These are phyloP conservation scores for Periconia macrospinosa DNA, from an alignment of 2,329 filamentous ascomycete species.

Conservation along the genomic window DNA sequence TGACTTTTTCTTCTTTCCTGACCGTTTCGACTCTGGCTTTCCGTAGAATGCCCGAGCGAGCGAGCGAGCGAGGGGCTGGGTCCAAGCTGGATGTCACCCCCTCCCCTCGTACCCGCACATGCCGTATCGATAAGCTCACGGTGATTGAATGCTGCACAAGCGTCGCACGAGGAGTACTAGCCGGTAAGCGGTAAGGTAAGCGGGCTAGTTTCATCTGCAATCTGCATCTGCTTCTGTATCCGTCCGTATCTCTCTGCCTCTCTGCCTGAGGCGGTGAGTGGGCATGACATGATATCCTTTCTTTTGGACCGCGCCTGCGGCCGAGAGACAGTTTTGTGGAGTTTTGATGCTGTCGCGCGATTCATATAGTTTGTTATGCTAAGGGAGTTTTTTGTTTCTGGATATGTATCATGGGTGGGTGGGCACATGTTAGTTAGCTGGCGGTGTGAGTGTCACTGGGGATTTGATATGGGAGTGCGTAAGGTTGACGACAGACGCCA, in stretches of 20 bases:
- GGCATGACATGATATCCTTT: not conserved
- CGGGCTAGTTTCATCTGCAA: not conserved
- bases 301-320: not conserved
- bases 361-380: not conserved
- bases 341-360: constrained; percentile 4
- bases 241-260: no score
- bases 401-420: not conserved
- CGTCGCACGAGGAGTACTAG: constrained; percentile 4
- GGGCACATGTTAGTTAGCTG: no score
- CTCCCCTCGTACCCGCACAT: no score
- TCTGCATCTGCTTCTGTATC: no score
- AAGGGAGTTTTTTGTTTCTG: not conserved
- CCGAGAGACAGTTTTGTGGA: constrained; percentile 6
- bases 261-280: constrained; percentile 7
- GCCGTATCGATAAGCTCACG: constrained; percentile 18
- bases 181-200: constrained; percentile 7
- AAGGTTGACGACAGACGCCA: not conserved
- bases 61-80: constrained; percentile 1
- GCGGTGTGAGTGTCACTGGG: not conserved
- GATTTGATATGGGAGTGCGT: not conserved
- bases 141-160: no score
- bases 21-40: no score
- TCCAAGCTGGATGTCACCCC: no score
- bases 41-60: no score
- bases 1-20: no score